Conservation (phyloP, 495 filamentous ascomycete species). For the Pseudoneurospora amorphoporcata region DNA sequence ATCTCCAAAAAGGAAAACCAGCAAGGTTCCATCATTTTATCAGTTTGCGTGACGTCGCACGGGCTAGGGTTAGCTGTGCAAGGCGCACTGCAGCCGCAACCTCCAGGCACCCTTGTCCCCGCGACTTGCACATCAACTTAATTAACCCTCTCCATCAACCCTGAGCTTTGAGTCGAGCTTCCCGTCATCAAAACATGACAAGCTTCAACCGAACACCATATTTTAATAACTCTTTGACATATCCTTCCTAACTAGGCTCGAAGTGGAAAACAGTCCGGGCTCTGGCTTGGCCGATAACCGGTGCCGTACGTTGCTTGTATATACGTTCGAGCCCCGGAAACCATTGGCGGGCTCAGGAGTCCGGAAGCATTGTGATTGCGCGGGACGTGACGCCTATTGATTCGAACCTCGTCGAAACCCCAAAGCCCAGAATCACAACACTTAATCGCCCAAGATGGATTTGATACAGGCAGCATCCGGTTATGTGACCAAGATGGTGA, state of each 20-base stretch:
- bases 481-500: constrained; percentile 97
- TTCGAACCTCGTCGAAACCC: neutral
- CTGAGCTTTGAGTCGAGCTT: neutral
- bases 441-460: constrained; percentile 54
- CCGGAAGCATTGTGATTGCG: neutral
- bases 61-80: neutral
- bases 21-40: neutral
- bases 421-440: neutral
- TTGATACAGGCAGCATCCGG: constrained; percentile 83
- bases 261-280: neutral
- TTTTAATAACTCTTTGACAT: neutral
- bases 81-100: neutral
- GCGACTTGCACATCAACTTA: neutral
- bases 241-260: neutral
- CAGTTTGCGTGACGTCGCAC: neutral
- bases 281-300: neutral
- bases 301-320: neutral
- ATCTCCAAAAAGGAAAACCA: neutral
- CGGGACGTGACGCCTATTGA: neutral
- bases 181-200: neutral
- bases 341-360: neutral
- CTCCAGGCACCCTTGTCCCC: neutral
- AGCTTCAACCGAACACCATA: neutral
- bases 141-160: neutral
- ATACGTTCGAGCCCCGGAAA: neutral